A percentile compares a stretch with the other conserved stretches of the same genome.
Conservation (phyloP, 768 basidiomycete genomes). For the Chalciporus pseudorubinellus region DNA sequence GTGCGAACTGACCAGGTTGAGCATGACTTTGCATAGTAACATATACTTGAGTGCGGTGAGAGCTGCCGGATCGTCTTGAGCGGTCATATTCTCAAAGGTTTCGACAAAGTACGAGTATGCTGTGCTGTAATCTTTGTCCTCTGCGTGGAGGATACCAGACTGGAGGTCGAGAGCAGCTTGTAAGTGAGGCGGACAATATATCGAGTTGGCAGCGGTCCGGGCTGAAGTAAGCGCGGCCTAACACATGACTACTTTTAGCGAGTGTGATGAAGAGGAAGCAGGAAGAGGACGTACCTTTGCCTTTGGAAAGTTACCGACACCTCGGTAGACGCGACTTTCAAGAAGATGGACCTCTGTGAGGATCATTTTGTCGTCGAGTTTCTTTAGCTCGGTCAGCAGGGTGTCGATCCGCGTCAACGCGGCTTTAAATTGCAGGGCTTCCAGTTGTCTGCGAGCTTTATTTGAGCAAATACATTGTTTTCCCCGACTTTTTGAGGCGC, state of each 20-base stretch:
- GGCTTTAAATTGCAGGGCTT: slow-evolving; percentile 69
- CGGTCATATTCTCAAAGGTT: slow-evolving; percentile 84
- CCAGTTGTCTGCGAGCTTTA: slow-evolving; percentile 55
- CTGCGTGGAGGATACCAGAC: slow-evolving; percentile 84
- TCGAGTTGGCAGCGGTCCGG: slow-evolving; percentile 90
- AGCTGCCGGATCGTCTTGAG: slow-evolving; percentile 73
- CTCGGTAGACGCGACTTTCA: slow-evolving; percentile 88
- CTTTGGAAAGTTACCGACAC: slow-evolving; percentile 84
- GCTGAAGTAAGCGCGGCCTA: slow-evolving; percentile 88
- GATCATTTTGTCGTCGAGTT: slow-evolving; percentile 96
- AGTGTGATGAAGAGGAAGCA: background rate
- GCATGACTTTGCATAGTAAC: slow-evolving; percentile 97
- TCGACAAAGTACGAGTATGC: slow-evolving; percentile 98
- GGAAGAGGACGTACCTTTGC: slow-evolving; percentile 62
- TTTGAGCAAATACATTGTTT: background rate
- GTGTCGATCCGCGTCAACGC: slow-evolving; percentile 81
- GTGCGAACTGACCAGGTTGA: slow-evolving; percentile 63
- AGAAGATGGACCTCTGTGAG: slow-evolving; percentile 95
- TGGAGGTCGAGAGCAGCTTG: slow-evolving; percentile 64
- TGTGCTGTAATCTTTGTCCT: slow-evolving; percentile 97
- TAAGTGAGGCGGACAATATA: slow-evolving; percentile 83
- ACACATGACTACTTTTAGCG: background rate
- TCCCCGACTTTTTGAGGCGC: slow-evolving; percentile 14
- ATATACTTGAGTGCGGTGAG: slow-evolving; percentile 94
- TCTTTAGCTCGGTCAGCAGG: slow-evolving; percentile 88